phyloP scores from a whole-genome alignment of 345 rosid species.

The Draba incana region DNA sequence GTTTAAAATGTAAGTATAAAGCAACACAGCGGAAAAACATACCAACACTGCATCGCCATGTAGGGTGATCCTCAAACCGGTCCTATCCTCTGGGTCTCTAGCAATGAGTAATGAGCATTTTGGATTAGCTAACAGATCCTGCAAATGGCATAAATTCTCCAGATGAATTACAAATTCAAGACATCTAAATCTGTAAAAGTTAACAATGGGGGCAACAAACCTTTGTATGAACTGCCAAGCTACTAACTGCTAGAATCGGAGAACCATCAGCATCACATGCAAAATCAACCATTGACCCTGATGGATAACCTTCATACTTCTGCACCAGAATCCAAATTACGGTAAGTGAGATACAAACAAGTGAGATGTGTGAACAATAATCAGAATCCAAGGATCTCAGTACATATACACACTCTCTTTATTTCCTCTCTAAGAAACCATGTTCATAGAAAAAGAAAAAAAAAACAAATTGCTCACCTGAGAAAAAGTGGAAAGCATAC shows the following conservation, averaged over 20 bases:
- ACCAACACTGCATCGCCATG: constrained; percentile 89
- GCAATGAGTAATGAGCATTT: constrained; percentile 89
- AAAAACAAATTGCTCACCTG: constrained; percentile 52
- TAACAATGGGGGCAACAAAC: constrained; percentile 41
- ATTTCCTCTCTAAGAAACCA: not conserved
- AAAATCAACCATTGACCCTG: constrained; percentile 92
- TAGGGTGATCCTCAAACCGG: constrained; percentile 77
- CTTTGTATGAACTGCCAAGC: constrained; percentile 84
- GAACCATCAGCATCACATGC: constrained; percentile 87
- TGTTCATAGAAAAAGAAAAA: not conserved
- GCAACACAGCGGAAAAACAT: constrained; percentile 35
- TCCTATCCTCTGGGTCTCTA: constrained; percentile 86
- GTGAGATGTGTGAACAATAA: too few relatives aligned
- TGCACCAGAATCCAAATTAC: constrained; percentile 43
- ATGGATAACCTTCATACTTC: constrained; percentile 84
- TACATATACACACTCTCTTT: not conserved
- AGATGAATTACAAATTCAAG: not conserved
- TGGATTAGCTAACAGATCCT: constrained; percentile 81
- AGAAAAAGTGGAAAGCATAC: constrained; percentile 84
- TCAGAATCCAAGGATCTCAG: constrained; percentile 18
- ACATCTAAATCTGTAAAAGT: not conserved
- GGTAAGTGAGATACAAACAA: too few relatives aligned
- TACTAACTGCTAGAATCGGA: constrained; percentile 82
- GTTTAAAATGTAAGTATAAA: not conserved
- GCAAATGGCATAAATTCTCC: constrained; percentile 38